Base-by-base conservation (phyloP, 768 basidiomycete genomes). In the Pluteus cervinus region DNA sequence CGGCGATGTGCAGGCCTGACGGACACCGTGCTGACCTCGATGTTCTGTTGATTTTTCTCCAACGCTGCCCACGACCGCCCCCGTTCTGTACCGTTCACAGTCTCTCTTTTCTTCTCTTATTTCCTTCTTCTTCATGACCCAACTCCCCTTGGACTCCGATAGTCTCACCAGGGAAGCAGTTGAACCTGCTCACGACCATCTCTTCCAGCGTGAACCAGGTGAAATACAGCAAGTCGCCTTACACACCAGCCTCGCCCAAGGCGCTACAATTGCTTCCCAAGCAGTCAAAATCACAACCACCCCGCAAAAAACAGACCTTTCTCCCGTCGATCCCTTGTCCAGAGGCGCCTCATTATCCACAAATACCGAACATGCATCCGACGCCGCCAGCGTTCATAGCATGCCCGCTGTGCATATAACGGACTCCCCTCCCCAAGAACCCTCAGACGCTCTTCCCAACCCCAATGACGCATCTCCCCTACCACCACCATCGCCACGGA, bases 341-440 rank as follows among this genome's bases (percentile, higher is more conserved):
- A 44, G 55, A 17, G 61, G 59, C 11, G 53, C 64, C 6, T 62
- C 74, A 9, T 50, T 67, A 18, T 62, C 68, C 14, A 62, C 60
- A 2, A 51, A 55, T 37, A 45, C 59, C 18, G 62, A 69, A 28
- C 66, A 60, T 11, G 48, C 54, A 24, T 61, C 63, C 1, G 80
- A 81, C 45, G 59, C 62, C 12, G 66, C 66, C 48, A 84, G 81
- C 47, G 57, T 74, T 4, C 79, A 74, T 43, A 80, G 76, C 45
- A 63, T 81, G 47, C 79, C 81, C 7, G 63, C 62, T 8, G 71
- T 71, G 11, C 72, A 72, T 49, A 68, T 78, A 44, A 67, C 61
- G 29, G 63, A 56, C 38, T 61, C 69, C 9, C 44, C 60, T 14
- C 39, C 46, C 7, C 46, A 55, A 28, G 51, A 56, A n/a, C 34